These are phyloP conservation scores for Ciborinia camelliae DNA, from an alignment of 2,329 filamentous ascomycete genomes.

Conservation along the genomic window DNA sequence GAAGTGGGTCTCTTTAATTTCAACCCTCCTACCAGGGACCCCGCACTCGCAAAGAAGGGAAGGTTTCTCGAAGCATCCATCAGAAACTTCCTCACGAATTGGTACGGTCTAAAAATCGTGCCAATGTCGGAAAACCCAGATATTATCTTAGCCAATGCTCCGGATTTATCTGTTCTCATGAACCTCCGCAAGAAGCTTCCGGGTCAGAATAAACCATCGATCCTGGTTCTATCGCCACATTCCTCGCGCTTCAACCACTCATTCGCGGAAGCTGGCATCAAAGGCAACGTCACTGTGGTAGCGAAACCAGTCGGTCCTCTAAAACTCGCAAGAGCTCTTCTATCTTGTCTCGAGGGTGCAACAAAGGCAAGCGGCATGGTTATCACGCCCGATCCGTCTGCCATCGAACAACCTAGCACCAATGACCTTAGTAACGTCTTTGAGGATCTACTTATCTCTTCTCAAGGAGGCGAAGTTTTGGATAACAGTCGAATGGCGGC, in stretches of 20 bases:
- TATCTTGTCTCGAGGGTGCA: conserved; percentile 30
- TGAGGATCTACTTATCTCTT: conserved; percentile 31
- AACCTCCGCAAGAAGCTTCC: conserved; percentile 21
- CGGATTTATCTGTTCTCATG: conserved; percentile 22
- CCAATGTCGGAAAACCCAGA: conserved; percentile 27
- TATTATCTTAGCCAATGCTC: conserved; percentile 35
- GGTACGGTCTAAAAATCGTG: conserved; percentile 36
- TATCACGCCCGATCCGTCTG: conserved; percentile 23
- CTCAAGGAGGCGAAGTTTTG: conserved; percentile 31
- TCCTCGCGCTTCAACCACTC: conserved; percentile 29
- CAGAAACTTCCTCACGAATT: conserved; percentile 33
- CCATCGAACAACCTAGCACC: conserved; percentile 21
- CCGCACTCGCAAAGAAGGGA: conserved; percentile 26
- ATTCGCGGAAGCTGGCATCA: conserved; percentile 17
- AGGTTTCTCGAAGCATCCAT: conserved; percentile 31
- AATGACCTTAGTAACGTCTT: conserved; percentile 33
- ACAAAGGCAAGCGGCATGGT: not conserved
- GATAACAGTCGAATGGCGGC: conserved; percentile 37
- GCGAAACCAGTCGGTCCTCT: conserved; percentile 37
- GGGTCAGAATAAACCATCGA: conserved; percentile 21
- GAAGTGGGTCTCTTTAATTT: conserved; percentile 34
- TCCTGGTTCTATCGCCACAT: conserved; percentile 36
- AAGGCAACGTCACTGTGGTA: conserved; percentile 33
- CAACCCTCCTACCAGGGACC: conserved; percentile 28
- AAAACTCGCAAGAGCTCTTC: conserved; percentile 36